A percentile compares a stretch with the other conserved stretches of the same genome.
Conservation (phyloP, 306 rosid species). For the Sicyos edulis region DNA sequence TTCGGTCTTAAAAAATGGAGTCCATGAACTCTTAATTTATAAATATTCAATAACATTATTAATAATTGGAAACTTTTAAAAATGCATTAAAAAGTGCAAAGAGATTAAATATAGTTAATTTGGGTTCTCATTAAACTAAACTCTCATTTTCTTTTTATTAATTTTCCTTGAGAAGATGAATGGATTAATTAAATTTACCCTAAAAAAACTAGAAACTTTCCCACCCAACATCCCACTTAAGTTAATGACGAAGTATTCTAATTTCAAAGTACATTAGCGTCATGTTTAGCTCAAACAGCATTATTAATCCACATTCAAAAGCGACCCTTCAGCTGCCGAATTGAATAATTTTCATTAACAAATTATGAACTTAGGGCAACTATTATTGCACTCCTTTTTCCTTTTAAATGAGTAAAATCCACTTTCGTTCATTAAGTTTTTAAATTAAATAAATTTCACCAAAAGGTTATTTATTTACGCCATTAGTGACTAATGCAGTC, state of each 20-base stretch:
- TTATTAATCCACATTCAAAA: constrained; percentile 27
- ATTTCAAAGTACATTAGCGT: constrained; percentile 16
- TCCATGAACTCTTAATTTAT: too few relatives aligned
- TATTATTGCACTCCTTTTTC: neutral
- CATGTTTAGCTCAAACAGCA: constrained; percentile 23
- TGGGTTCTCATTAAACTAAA: neutral
- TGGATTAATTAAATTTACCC: neutral
- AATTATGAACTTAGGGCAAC: neutral
- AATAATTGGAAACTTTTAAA: too few relatives aligned
- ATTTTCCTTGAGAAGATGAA: neutral
- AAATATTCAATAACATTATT: too few relatives aligned
- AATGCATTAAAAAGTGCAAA: constrained; percentile 3
- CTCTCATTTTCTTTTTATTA: neutral
- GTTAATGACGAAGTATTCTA: constrained; percentile 5
- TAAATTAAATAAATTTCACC: neutral
- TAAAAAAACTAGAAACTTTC: neutral
- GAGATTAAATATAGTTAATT: neutral
- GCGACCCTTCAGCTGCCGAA: constrained; percentile 33
- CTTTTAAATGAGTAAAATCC: constrained; percentile 14
- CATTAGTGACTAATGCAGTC: constrained; percentile 7
- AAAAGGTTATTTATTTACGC: neutral
- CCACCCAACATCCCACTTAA: constrained; percentile 22
- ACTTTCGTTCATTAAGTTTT: neutral
- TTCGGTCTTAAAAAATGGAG: too few relatives aligned
- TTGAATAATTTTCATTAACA: constrained; percentile 9